phyloP scores from a whole-genome alignment of 2,329 filamentous ascomycete species.

The Ascochyta lentis region DNA sequence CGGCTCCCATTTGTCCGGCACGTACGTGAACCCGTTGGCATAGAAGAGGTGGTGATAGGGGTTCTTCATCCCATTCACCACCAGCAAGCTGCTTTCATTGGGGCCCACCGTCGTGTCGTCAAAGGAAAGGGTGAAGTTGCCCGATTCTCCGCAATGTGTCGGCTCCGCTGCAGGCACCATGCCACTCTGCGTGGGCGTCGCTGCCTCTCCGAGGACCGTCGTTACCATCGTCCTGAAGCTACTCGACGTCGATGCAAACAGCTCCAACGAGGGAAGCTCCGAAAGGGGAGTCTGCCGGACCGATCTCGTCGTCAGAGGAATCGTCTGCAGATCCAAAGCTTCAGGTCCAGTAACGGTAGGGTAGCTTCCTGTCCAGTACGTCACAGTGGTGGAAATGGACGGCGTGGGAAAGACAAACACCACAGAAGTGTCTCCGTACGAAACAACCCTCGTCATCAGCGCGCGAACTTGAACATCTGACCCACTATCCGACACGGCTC shows the following conservation, averaged over 20 bases:
- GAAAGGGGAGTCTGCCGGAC: slow-evolving; percentile 31
- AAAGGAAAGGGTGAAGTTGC: slow-evolving; percentile 51
- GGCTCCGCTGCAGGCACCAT: slow-evolving; percentile 21
- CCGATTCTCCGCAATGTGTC: slow-evolving; percentile 52
- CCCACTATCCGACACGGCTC: background rate
- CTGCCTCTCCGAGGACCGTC: slow-evolving; percentile 13
- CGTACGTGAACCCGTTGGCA: slow-evolving; percentile 58
- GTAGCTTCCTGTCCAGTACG: slow-evolving; percentile 44
- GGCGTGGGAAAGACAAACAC: slow-evolving; percentile 42
- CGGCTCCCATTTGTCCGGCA: slow-evolving; percentile 53
- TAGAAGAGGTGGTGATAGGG: slow-evolving; percentile 61
- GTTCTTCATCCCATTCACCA: slow-evolving; percentile 51
- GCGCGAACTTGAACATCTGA: slow-evolving; percentile 13
- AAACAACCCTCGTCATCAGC: slow-evolving; percentile 34
- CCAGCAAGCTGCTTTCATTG: slow-evolving; percentile 45
- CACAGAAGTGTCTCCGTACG: slow-evolving; percentile 29
- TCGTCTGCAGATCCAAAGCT: slow-evolving; percentile 29
- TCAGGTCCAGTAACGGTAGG: slow-evolving; percentile 36
- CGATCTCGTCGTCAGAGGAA: slow-evolving; percentile 33
- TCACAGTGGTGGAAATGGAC: slow-evolving; percentile 36
- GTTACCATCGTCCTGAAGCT: slow-evolving; percentile 23
- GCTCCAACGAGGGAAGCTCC: slow-evolving; percentile 23
- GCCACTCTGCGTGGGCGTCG: background rate
- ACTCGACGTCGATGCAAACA: slow-evolving; percentile 21
- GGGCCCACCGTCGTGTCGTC: slow-evolving; percentile 32